These are phyloP conservation scores for Glycine latifolia DNA, from an alignment of 306 rosid genomes.

Conservation along the genomic window DNA sequence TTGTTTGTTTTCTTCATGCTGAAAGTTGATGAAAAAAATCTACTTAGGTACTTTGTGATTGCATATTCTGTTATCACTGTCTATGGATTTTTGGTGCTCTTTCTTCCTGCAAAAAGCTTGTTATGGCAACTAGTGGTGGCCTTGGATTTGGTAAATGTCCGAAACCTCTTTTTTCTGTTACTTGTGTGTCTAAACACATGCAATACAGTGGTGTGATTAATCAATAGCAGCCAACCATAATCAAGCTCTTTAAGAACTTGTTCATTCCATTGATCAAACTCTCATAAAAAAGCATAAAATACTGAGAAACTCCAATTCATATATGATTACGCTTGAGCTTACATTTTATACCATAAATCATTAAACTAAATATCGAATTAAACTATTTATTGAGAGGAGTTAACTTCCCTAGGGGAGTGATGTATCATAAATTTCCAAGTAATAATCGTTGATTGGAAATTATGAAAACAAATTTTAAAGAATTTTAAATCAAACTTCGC, in stretches of 20 bases:
- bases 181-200: neutral
- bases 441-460: neutral
- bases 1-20: neutral
- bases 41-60: slow-evolving; percentile 72
- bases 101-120: slow-evolving; percentile 74
- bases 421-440: neutral
- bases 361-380: neutral
- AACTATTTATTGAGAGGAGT: neutral
- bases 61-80: slow-evolving; percentile 69
- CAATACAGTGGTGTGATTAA: neutral
- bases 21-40: slow-evolving; percentile 19
- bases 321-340: neutral
- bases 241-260: neutral
- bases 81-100: slow-evolving; percentile 75
- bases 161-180: neutral
- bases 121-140: slow-evolving; percentile 80
- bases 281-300: neutral
- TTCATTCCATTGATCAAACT: neutral
- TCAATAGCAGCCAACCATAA: neutral
- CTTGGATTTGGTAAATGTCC: slow-evolving; percentile 69
- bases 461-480: neutral
- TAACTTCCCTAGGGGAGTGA: neutral
- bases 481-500: too few species aligned
- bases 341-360: neutral
- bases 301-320: neutral